Conservation (phyloP, 2,329 filamentous ascomycete species). For the Stromatinia cepivora region DNA sequence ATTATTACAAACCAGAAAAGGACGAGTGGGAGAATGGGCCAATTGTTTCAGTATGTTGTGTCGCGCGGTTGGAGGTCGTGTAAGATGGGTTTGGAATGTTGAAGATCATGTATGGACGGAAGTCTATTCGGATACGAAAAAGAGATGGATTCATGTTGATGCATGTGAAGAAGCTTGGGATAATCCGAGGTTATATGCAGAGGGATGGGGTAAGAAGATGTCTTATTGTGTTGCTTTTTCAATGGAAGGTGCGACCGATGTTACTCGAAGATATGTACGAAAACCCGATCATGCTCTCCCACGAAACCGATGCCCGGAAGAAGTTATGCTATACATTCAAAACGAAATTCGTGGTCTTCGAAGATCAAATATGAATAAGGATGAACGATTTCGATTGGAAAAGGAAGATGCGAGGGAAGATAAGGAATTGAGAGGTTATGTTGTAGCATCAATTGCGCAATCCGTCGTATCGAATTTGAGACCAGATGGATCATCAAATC, state of each 20-base stretch:
- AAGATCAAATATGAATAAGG: slow-evolving; percentile 80
- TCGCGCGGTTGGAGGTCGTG: slow-evolving; percentile 83
- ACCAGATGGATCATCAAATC: slow-evolving; percentile 31
- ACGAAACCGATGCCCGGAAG: slow-evolving; percentile 79
- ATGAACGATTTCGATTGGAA: slow-evolving; percentile 77
- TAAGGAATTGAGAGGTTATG: slow-evolving; percentile 70
- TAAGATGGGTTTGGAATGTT: slow-evolving; percentile 97
- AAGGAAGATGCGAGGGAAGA: slow-evolving; percentile 78
- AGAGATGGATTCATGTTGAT: slow-evolving; percentile 96
- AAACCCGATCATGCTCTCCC: slow-evolving; percentile 71
- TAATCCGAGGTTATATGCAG: slow-evolving; percentile 85
- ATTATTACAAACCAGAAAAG: slow-evolving; percentile 79
- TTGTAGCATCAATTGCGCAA: slow-evolving; percentile 71
- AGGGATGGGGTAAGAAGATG: slow-evolving; percentile 96
- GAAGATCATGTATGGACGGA: slow-evolving; percentile 99
- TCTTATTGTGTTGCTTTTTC: slow-evolving; percentile 97
- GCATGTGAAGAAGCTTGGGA: slow-evolving; percentile 95
- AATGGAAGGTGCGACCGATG: slow-evolving; percentile 74
- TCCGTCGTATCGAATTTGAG: slow-evolving; percentile 51
- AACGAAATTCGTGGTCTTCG: slow-evolving; percentile 86
- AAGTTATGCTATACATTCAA: slow-evolving; percentile 87
- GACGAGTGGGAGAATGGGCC: slow-evolving; percentile 92
- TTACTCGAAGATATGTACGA: slow-evolving; percentile 67
- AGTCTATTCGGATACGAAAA: slow-evolving; percentile 90
- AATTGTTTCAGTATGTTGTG: slow-evolving; percentile 99